phyloP scores from a whole-genome alignment of 495 filamentous ascomycete genomes.

The Talaromyces adpressus region DNA sequence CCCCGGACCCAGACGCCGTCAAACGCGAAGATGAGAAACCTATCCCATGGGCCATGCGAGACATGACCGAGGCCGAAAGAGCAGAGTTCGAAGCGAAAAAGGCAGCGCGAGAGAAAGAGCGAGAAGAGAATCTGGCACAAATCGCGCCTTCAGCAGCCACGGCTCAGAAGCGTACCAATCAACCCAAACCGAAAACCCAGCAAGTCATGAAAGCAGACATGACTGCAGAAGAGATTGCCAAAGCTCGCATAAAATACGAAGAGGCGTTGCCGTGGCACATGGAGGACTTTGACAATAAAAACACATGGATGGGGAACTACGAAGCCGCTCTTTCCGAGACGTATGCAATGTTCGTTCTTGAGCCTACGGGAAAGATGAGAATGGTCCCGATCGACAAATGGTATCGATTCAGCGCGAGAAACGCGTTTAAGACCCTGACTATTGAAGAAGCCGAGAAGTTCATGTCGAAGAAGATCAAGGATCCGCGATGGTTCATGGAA shows the following conservation, averaged over 20 bases:
- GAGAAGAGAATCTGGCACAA: constrained; percentile 75
- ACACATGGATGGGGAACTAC: constrained; percentile 87
- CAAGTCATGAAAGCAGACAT: constrained; percentile 70
- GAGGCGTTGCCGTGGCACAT: constrained; percentile 94
- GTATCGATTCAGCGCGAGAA: constrained; percentile 85
- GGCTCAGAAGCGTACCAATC: constrained; percentile 52
- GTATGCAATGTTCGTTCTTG: constrained; percentile 67
- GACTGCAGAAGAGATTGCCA: constrained; percentile 74
- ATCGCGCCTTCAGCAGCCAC: constrained; percentile 69
- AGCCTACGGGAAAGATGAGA: constrained; percentile 54
- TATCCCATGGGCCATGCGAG: constrained; percentile 35
- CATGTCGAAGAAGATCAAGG: constrained; percentile 66
- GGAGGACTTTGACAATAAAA: constrained; percentile 91
- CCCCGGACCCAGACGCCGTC: constrained; percentile 30
- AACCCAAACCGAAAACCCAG: constrained; percentile 57
- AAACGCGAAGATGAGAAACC: constrained; percentile 41
- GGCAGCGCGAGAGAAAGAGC: constrained; percentile 72
- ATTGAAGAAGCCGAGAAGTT: constrained; percentile 80
- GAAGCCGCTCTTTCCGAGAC: constrained; percentile 75
- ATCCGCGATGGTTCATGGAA: constrained; percentile 74
- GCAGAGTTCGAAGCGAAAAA: constrained; percentile 64
- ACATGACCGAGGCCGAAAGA: constrained; percentile 56
- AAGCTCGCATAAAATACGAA: constrained; percentile 78
- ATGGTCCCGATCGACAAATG: constrained; percentile 91
- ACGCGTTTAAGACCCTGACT: constrained; percentile 69